A percentile compares a stretch with the other conserved stretches of the same genome.
Conservation (phyloP, 192 early-diverging fungal species). For the Spizellomyces sp. region DNA sequence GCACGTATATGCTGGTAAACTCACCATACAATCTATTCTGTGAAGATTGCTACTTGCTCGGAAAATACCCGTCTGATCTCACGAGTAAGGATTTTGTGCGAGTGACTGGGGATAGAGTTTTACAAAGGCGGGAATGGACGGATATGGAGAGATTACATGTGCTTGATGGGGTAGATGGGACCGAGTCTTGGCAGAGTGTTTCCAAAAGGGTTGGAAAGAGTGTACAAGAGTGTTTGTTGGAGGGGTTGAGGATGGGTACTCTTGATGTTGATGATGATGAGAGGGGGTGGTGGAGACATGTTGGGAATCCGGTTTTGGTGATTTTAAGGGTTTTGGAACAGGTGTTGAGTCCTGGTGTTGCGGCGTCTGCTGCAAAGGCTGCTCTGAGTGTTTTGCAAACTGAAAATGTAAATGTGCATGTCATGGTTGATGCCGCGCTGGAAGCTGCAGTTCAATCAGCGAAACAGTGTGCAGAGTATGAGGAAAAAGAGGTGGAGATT, state of each 20-base stretch:
- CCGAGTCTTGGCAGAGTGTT: background rate
- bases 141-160: background rate
- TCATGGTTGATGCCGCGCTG: background rate
- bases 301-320: conserved; percentile 24
- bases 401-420: background rate
- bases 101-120: background rate
- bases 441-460: background rate
- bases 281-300: background rate
- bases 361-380: conserved; percentile 13
- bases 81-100: conserved; percentile 9
- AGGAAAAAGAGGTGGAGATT: conserved; percentile 13
- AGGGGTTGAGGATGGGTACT: background rate
- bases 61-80: conserved; percentile 15
- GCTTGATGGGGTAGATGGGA: background rate
- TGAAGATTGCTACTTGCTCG: conserved; percentile 18
- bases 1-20: background rate
- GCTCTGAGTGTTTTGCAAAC: background rate
- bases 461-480: background rate
- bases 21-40: conserved; percentile 12
- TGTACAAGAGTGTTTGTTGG: background rate
- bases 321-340: conserved; percentile 1
- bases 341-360: conserved; percentile 21
- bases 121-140: background rate
- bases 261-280: background rate
- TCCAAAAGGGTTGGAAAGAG: background rate